Conservation (phyloP, 148 eudicot genomes). For the Pouteria glomerata region DNA sequence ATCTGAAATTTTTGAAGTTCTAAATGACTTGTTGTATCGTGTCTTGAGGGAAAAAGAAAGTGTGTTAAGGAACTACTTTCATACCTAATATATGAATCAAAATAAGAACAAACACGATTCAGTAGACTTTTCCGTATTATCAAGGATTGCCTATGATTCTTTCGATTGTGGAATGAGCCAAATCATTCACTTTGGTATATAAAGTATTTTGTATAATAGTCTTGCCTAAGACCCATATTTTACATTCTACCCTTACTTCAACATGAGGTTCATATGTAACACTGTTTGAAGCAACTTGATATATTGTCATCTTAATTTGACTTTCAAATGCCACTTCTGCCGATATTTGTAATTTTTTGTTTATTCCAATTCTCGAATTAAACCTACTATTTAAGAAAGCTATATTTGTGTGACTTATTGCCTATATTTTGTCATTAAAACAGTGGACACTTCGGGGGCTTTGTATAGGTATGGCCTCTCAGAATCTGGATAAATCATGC, state of each 20-base stretch:
- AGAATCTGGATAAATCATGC: neutral
- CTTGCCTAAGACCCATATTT: no score
- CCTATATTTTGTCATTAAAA: conserved; percentile 8
- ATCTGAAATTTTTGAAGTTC: neutral
- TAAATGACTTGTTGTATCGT: neutral
- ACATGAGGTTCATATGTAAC: neutral
- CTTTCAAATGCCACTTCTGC: neutral
- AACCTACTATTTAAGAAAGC: neutral
- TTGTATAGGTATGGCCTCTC: conserved; percentile 62
- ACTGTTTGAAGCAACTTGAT: neutral
- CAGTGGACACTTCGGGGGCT: conserved; percentile 99
- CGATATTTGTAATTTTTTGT: neutral
- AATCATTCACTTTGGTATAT: no score
- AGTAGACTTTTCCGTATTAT: no score
- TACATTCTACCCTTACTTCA: no score
- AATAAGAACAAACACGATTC: no score
- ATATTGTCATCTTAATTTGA: neutral
- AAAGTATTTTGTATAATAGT: no score
- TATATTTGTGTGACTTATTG: conserved; percentile 1
- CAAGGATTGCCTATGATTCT: no score
- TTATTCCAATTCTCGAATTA: neutral
- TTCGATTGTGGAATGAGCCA: no score
- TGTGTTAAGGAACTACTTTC: neutral
- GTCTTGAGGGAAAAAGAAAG: neutral
- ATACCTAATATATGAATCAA: no score